Evolutionary conservation across 768 basidiomycete species (phyloP), one percentile per base, ranked within the genome.

Genomic region (Terana coerulea): DNA sequence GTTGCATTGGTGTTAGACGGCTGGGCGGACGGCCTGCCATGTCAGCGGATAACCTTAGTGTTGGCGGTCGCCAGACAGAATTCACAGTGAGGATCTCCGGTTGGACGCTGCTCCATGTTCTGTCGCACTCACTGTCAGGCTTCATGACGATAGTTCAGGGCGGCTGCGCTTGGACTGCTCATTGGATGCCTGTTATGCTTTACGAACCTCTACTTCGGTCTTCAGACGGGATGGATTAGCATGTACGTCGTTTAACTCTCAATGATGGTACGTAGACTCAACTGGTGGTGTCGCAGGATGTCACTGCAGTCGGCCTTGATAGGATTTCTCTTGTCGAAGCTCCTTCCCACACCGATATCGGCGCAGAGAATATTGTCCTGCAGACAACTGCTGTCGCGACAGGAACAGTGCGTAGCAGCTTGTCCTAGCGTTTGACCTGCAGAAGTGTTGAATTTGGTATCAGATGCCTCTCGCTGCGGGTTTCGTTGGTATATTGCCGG

Each of bases 341-440:
- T 89, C 56, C 73, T 93, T 5, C 83, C 84, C 1, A 75, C 69
- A 3, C 86, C 86, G 0, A 77, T 95, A 28, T 85, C 84, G n/a
- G 85, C 93, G 0, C 91, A 94, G 92, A 98, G 66, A 87, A 95
- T 52, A 87, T 97, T 17, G 90, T 98, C 0, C 77, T 97, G 2
- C 95, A 98, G 64, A 97, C 95, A 0, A 95, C 91, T 0, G 94
- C 95, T 0, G 94, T 95, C 2, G 95, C 95, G 1, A 98, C 94
- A 1, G 95, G 95, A 19, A 81, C 79, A 2, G 75, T 75, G 53
- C 45, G 57, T 58, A 14, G 26, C 21, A 34, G 9, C 22, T 12
- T 5, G 24, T 15, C n/a, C 35, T 12, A 40, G 19, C 3, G 28
- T 41, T 19, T 37, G 15, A n/a, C 21, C 21, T 19, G 35, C 35